Evolutionary conservation across 2,329 filamentous ascomycete species (phyloP).

Genomic region (Cylindrodendrum hubeiense): DNA sequence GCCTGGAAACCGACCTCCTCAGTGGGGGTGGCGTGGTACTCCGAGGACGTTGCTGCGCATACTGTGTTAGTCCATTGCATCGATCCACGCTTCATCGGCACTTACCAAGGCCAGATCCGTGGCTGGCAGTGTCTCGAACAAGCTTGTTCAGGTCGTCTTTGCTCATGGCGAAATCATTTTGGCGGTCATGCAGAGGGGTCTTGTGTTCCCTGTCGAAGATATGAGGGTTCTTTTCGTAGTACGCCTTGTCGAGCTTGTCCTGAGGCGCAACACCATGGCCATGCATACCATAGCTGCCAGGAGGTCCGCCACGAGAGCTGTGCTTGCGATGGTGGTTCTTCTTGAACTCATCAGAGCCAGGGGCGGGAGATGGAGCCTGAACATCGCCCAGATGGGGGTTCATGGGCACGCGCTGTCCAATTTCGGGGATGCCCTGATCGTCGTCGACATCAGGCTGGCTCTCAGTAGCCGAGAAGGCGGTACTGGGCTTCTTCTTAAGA

Average conservation of each 20-base stretch:
- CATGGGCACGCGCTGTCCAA: constrained; percentile 94
- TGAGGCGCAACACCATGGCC: constrained; percentile 82
- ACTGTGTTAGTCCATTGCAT: constrained; percentile 28
- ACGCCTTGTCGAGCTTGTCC: constrained; percentile 90
- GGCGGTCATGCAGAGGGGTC: constrained; percentile 66
- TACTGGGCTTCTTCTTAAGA: constrained; percentile 75
- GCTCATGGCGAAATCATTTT: constrained; percentile 84
- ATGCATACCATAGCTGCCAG: constrained; percentile 93
- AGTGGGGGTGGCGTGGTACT: constrained; percentile 80
- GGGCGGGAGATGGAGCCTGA: constrained; percentile 89
- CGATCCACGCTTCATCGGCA: constrained; percentile 15
- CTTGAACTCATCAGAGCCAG: constrained; percentile 57
- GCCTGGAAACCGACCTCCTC: constrained; percentile 93
- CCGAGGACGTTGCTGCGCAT: constrained; percentile 71
- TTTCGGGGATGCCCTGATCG: constrained; percentile 91
- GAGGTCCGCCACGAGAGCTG: constrained; percentile 79
- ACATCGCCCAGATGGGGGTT: constrained; percentile 93
- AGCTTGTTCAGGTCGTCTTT: constrained; percentile 92
- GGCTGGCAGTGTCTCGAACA: constrained; percentile 77
- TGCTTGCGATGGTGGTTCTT: constrained; percentile 77
- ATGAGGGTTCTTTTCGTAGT: constrained; percentile 94
- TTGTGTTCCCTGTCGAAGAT: constrained; percentile 79
- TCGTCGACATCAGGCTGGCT: constrained; percentile 70
- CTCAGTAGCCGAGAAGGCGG: constrained; percentile 65
- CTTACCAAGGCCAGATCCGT: constrained; percentile 65